These are phyloP conservation scores for Colletotrichum sp. DNA, from an alignment of 2,329 filamentous ascomycete species.

Conservation along the genomic window DNA sequence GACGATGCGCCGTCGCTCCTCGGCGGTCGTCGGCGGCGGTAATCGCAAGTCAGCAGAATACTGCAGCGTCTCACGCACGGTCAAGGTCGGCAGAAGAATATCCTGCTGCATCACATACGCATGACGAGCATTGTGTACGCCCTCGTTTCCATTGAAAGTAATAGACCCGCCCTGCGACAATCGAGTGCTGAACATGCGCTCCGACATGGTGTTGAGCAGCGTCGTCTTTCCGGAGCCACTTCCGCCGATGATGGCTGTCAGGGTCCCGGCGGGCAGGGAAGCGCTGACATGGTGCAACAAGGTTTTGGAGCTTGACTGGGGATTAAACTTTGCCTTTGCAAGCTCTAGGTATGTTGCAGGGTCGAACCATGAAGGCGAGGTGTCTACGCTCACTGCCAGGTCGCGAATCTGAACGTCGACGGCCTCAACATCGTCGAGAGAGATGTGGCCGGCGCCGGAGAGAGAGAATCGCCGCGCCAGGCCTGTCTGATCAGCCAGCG, in stretches of 20 bases:
- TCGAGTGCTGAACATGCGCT: conserved; percentile 65
- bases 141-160: conserved; percentile 65
- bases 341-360: conserved; percentile 51
- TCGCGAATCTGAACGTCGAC: conserved; percentile 60
- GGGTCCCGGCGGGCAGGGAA: conserved; percentile 66
- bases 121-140: conserved; percentile 61
- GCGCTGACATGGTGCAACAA: conserved; percentile 70
- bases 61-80: conserved; percentile 75
- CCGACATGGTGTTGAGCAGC: conserved; percentile 73
- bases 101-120: conserved; percentile 82
- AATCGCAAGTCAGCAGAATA: conserved; percentile 77
- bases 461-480: conserved; percentile 30
- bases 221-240: conserved; percentile 78
- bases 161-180: conserved; percentile 58
- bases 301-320: conserved; percentile 45
- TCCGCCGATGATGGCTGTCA: conserved; percentile 79
- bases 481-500: conserved; percentile 9
- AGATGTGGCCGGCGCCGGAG: conserved; percentile 41
- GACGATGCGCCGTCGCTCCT: conserved; percentile 68
- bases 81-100: conserved; percentile 74
- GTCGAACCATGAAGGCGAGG: conserved; percentile 58
- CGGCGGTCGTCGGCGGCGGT: conserved; percentile 63
- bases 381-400: conserved; percentile 62
- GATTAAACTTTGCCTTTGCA: conserved; percentile 41
- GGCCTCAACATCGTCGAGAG: conserved; percentile 58